Evolutionary conservation across 1,139 yeast species (phyloP), one percentile per base, ranked within the genome.

Genomic region (Lodderomyces margitis): DNA sequence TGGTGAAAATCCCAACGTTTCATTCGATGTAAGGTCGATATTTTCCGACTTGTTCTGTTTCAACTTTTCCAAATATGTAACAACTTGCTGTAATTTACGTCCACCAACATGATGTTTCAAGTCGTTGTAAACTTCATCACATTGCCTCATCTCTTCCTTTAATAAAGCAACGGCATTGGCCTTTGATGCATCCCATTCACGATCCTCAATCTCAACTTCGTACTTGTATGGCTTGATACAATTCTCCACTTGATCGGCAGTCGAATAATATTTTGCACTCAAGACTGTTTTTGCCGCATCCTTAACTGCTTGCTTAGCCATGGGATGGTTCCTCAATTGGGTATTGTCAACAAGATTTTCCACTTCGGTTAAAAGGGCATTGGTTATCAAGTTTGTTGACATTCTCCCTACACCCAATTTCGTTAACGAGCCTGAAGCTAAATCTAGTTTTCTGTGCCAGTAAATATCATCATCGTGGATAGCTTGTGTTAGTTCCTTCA

Each of bases 191-290:
- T 73, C 67, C 99, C 99, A 94, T 59, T 94, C 98, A 35, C 96
- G 75, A 55, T 89, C 96, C 57, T 92, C 98, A 37, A 92, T 79
- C 59, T 94, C 98, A 47, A 94, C 91, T 59, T 94, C 98, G 61
- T 92, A 92, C 64, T 94, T 94, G 66, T 84, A 92, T 2, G 98
- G 98, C 61, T 94, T 94, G 56, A 94, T 91, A 66, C 98, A 91
- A 62, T 92, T 94, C 58, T 94, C 99, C 12, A 94, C 98, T 60
- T 94, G 98, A 59, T 94, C 98, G 0, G 98, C 95, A 0, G 98
- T 92, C 1, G 96, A 84, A 51, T 84, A 88, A 58, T 79, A 92
- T 49, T 92, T 80, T 30, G 86, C 69, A 47, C 83, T 80, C 47
- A 94, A 68, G 2, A 94, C 96, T 17, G 82, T 70, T 33, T 80